These are phyloP conservation scores for Rhododendron vialii DNA, from an alignment of 148 eudicot genomes.

Conservation along the genomic window DNA sequence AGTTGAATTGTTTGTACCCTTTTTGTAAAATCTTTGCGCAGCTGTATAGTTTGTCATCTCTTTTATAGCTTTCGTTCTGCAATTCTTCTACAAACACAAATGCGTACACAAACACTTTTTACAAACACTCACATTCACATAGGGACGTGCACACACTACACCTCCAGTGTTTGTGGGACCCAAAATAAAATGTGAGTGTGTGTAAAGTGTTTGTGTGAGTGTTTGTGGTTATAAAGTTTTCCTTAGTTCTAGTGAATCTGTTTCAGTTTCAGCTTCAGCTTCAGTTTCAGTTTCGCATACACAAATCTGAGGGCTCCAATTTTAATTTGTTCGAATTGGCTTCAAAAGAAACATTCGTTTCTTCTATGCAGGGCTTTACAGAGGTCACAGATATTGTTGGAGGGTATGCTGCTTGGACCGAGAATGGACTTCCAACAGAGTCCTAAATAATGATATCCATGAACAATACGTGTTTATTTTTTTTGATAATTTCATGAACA, in stretches of 20 bases:
- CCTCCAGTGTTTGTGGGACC: no score
- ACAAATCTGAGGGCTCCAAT: neutral
- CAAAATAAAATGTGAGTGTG: no score
- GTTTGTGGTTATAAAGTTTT: no score
- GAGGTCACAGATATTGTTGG: constrained; percentile 59
- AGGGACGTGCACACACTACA: no score
- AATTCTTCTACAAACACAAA: no score
- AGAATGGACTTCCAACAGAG: constrained; percentile 43
- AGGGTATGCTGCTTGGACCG: constrained; percentile 63
- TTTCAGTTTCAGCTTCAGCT: no score
- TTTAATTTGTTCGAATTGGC: neutral
- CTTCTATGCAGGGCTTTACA: constrained; percentile 51
- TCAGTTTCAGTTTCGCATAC: neutral
- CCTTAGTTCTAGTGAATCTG: no score
- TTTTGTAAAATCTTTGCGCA: neutral
- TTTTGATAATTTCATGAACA: no score
- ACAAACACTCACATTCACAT: no score
- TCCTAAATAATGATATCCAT: constrained; percentile 7
- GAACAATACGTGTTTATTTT: neutral
- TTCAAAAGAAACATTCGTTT: neutral
- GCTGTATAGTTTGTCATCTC: neutral
- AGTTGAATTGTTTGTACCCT: neutral
- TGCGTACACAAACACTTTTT: no score
- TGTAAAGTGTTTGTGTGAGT: no score
- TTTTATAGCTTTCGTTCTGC: no score